These are phyloP conservation scores for Xylaria sp. DNA, from an alignment of 2,329 filamentous ascomycete species.

Conservation along the genomic window DNA sequence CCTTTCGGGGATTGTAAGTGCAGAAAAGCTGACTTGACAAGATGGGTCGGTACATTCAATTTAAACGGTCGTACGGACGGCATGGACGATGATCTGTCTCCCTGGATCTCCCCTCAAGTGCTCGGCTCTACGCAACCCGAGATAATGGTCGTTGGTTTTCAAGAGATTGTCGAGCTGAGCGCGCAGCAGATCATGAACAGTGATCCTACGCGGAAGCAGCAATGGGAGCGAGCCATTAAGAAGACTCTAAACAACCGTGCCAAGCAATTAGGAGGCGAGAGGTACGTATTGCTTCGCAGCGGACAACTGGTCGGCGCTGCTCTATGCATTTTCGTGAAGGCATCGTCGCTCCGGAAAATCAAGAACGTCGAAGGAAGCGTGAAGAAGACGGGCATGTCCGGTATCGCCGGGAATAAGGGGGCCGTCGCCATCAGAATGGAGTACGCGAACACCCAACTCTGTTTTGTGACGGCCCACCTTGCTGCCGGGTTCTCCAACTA, in stretches of 20 bases:
- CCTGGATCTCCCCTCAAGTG: constrained; percentile 77
- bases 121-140: constrained; percentile 70
- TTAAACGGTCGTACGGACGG: constrained; percentile 86
- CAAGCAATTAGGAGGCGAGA: constrained; percentile 65
- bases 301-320: constrained; percentile 95
- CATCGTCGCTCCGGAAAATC: constrained; percentile 75
- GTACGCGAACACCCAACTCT: constrained; percentile 88
- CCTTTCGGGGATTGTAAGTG: background rate
- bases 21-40: constrained; percentile 34
- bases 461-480: constrained; percentile 94
- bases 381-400: constrained; percentile 93
- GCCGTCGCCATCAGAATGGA: constrained; percentile 96
- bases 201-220: constrained; percentile 79
- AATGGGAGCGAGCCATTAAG: constrained; percentile 85
- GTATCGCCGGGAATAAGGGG: constrained; percentile 97
- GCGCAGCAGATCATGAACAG: constrained; percentile 99
- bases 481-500: constrained; percentile 97
- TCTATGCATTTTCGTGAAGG: constrained; percentile 86
- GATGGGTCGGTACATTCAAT: constrained; percentile 85
- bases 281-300: constrained; percentile 86
- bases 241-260: constrained; percentile 75
- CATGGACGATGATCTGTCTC: constrained; percentile 75
- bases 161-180: constrained; percentile 97
- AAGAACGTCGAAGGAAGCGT: constrained; percentile 97
- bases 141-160: constrained; percentile 89